Conservation (phyloP, 2,329 filamentous ascomycete genomes). For the Geosmithia putterillii region DNA sequence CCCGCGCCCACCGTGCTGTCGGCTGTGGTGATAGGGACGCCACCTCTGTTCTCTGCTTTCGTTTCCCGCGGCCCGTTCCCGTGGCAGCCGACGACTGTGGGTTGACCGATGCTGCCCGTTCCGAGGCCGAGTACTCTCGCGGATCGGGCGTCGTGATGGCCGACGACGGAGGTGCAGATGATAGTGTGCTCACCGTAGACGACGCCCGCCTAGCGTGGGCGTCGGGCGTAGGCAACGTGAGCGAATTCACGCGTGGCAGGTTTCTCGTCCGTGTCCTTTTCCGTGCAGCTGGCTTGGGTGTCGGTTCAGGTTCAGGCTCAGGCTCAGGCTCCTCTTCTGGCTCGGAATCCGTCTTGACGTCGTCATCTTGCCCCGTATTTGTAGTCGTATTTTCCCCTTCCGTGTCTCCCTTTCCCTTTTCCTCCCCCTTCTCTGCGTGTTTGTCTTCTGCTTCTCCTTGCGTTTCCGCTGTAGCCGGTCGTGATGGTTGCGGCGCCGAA, state of each 20-base stretch:
- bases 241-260: background rate
- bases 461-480: background rate
- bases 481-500: background rate
- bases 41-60: constrained; percentile 3
- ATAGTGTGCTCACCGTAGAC: background rate
- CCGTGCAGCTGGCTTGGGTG: background rate
- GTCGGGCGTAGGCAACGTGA: background rate
- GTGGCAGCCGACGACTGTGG: background rate
- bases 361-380: background rate
- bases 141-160: background rate
- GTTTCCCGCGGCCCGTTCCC: background rate
- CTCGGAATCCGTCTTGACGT: background rate
- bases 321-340: background rate
- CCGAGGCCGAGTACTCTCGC: background rate
- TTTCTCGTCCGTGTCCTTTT: background rate
- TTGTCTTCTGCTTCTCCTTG: background rate
- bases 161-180: background rate
- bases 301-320: background rate
- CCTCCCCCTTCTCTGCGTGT: too few relatives aligned
- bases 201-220: background rate
- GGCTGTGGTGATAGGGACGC: constrained; percentile 11
- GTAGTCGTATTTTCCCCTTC: background rate
- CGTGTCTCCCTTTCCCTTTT: background rate
- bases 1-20: background rate
- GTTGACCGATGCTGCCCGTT: background rate